Percentiles rank a stretch among this genome's conserved stretches.
Evolutionary conservation across 1,284 basidiomycete genomes (phyloP).

Genomic region (Meira nashicola): DNA sequence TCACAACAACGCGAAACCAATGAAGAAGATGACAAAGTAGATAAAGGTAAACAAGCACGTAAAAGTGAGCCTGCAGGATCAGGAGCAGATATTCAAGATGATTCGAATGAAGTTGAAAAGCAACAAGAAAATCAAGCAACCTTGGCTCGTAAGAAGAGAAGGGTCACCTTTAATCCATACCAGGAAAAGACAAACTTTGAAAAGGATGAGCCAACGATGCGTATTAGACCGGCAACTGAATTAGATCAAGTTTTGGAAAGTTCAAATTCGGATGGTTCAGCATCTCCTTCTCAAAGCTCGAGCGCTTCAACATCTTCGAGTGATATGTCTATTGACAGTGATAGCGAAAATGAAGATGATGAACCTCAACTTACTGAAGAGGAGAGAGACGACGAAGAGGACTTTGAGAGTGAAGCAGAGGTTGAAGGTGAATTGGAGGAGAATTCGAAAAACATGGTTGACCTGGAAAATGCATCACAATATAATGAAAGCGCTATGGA

Average conservation of each 20-base stretch:
- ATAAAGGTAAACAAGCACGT: no score
- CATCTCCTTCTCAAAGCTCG: not conserved
- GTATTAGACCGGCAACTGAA: slow-evolving; percentile 20
- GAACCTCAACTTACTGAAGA: slow-evolving; percentile 4
- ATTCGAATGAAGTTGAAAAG: not conserved
- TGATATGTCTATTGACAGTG: slow-evolving; percentile 1
- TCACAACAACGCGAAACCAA: not conserved
- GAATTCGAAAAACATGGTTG: not conserved
- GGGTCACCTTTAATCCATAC: slow-evolving; percentile 25
- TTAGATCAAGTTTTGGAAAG: slow-evolving; percentile 4
- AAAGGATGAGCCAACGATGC: slow-evolving; percentile 34
- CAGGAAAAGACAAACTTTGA: slow-evolving; percentile 22
- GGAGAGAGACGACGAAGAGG: slow-evolving; percentile 3
- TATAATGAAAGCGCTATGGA: slow-evolving; percentile 9
- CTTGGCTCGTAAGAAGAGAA: slow-evolving; percentile 16
- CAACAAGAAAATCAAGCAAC: not conserved
- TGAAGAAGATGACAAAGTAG: not conserved
- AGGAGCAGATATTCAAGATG: not conserved
- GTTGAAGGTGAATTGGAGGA: slow-evolving; percentile 29
- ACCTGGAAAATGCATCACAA: not conserved
- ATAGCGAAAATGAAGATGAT: slow-evolving; percentile 5
- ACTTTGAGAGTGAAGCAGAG: not conserved
- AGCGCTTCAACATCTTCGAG: not conserved
- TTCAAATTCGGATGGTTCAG: not conserved
- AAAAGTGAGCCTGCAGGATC: not conserved